A percentile compares a stretch with the other conserved stretches of the same genome.
phyloP scores from a whole-genome alignment of 2,329 filamentous ascomycete genomes.

The Lithohypha guttulata region DNA sequence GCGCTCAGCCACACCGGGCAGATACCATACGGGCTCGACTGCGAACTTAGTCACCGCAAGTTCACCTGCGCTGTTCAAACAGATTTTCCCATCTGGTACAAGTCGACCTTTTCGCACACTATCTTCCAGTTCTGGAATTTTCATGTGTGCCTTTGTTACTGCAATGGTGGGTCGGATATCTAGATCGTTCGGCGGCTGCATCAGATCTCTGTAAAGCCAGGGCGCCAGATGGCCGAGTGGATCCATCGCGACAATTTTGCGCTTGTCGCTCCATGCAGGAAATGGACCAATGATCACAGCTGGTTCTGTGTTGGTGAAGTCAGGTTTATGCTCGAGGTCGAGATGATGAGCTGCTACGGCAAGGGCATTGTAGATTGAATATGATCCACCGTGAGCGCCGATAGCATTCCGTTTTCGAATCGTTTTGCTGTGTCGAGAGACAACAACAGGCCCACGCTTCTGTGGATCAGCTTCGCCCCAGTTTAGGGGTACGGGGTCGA shows the following conservation, averaged over 20 bases:
- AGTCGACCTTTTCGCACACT: slow-evolving; percentile 72
- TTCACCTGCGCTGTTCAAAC: slow-evolving; percentile 74
- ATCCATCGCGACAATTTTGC: slow-evolving; percentile 97
- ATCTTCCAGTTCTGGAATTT: slow-evolving; percentile 85
- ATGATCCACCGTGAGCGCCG: slow-evolving; percentile 74
- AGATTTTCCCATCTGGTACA: slow-evolving; percentile 74
- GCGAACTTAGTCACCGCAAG: slow-evolving; percentile 92
- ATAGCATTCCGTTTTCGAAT: slow-evolving; percentile 69
- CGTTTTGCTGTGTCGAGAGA: slow-evolving; percentile 63
- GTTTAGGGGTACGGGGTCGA: slow-evolving; percentile 77
- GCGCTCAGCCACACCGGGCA: slow-evolving; percentile 77
- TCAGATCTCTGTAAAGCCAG: slow-evolving; percentile 70
- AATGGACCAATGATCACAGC: slow-evolving; percentile 83
- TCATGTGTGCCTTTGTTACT: slow-evolving; percentile 89
- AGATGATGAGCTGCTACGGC: slow-evolving; percentile 87
- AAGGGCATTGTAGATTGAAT: slow-evolving; percentile 89
- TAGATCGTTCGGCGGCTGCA: slow-evolving; percentile 60
- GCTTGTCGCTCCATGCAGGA: slow-evolving; percentile 74
- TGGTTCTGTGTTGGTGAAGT: slow-evolving; percentile 79
- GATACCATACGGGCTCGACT: slow-evolving; percentile 86
- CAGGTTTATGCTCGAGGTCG: slow-evolving; percentile 65
- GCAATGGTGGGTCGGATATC: slow-evolving; percentile 87
- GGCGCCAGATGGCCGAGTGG: slow-evolving; percentile 80
- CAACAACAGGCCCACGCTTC: slow-evolving; percentile 75
- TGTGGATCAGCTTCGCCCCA: slow-evolving; percentile 73